phyloP scores from a whole-genome alignment of 2,329 filamentous ascomycete species.

The Lizonia empirigonia region DNA sequence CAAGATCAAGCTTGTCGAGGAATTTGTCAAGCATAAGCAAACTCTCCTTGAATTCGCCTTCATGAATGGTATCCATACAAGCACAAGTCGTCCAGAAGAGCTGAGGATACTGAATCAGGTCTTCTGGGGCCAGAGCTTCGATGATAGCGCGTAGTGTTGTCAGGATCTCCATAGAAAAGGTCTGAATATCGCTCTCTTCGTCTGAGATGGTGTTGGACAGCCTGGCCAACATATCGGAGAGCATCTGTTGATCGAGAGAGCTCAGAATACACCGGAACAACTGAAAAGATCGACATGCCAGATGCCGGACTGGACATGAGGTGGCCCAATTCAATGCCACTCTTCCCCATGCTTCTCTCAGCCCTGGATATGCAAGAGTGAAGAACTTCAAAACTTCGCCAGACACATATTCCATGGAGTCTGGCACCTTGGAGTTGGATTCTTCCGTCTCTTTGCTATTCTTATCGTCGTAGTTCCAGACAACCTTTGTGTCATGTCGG shows the following conservation, averaged over 20 bases:
- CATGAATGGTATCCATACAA: conserved; percentile 95
- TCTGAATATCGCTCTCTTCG: conserved; percentile 89
- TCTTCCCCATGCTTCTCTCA: conserved; percentile 90
- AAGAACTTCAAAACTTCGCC: conserved; percentile 84
- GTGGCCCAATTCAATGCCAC: conserved; percentile 94
- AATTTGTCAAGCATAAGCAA: conserved; percentile 90
- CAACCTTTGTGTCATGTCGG: conserved; percentile 79
- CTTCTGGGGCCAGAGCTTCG: conserved; percentile 76
- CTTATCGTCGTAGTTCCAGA: conserved; percentile 94
- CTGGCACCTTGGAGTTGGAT: conserved; percentile 78
- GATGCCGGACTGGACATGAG: conserved; percentile 90
- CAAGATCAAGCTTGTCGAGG: conserved; percentile 81
- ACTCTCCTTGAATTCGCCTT: conserved; percentile 90
- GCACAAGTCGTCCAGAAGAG: conserved; percentile 98
- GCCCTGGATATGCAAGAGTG: conserved; percentile 78
- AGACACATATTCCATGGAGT: conserved; percentile 85
- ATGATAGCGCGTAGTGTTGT: conserved; percentile 94
- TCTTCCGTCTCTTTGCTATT: conserved; percentile 74
- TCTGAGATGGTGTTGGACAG: conserved; percentile 97
- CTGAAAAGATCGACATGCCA: conserved; percentile 96
- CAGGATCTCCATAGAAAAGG: conserved; percentile 96
- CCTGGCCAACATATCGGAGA: conserved; percentile 93
- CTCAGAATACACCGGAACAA: conserved; percentile 94
- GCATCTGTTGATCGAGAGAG: conserved; percentile 88
- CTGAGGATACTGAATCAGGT: conserved; percentile 88